Evolutionary conservation across 2,329 filamentous ascomycete genomes (phyloP), one percentile per base, ranked within the genome.

Genomic region (Claviceps spartinae): DNA sequence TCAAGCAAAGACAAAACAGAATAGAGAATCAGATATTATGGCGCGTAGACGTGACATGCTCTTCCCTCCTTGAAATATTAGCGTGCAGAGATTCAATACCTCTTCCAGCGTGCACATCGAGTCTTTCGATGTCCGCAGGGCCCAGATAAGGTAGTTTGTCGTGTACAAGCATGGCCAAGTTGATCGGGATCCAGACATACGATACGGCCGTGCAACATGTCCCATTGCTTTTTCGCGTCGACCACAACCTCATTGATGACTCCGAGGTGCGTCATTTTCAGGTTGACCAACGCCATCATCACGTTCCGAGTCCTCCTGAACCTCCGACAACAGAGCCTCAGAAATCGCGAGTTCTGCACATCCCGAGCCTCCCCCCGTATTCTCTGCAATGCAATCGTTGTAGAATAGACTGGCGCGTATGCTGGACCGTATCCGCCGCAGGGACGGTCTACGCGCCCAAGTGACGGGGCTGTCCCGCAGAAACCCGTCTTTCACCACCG

Each of bases 391-490:
- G 18, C 70, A 68, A 45, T 75, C 69, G 45, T 73, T 67, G 55
- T 79, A 73, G 61, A 77, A 81, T 38, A 81, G 65, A 51, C 77
- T 79, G 13, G 76, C 72, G 47, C 76, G 68, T 34, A 81, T 70
- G 48, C 72, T 73, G 8, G 72, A 72, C 47, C 75, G 69, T 51
- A 74, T 67, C 13, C 75, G 70, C 47, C 72, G 66, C 47, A 73
- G 65, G 8, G 74, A 74, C 9, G 71, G 69, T 51, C 67, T 70
- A 42, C 68, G 68, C 5, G 69, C 54, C 20, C 67, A 58, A 0
- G 69, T 62, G 36, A 62, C 64, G 26, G 72, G 69, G 16, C 72
- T 67, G 36, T 72, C 69, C 11, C 74, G 67, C 2, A 78, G 67
- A 34, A 80, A 68, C 11, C 72, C 75, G 56, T 81, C 78, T 43